These are phyloP conservation scores for Discostella stelligeroides DNA, from an alignment of 108 stramenopile species.

Conservation along the genomic window DNA sequence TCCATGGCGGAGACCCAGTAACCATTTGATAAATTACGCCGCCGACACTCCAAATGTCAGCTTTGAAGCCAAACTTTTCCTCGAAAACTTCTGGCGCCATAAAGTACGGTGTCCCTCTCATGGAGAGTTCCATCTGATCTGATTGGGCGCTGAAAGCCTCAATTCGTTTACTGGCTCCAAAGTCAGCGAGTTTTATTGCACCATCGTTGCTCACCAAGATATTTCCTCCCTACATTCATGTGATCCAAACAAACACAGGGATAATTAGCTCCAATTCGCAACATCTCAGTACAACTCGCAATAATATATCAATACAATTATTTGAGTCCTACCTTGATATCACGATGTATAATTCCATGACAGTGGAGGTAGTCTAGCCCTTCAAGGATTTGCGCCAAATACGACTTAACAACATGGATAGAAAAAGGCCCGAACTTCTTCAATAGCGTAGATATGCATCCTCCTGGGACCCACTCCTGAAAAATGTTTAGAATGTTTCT, in stretches of 20 bases:
- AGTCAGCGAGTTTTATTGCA: slow-evolving; percentile 92
- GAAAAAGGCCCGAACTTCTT: slow-evolving; percentile 89
- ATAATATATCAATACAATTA: not conserved
- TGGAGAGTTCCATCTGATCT: slow-evolving; percentile 73
- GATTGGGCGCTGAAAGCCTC: slow-evolving; percentile 52
- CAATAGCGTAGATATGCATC: slow-evolving; percentile 79
- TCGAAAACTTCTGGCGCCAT: slow-evolving; percentile 96
- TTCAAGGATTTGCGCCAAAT: slow-evolving; percentile 83
- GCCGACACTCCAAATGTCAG: slow-evolving; percentile 92
- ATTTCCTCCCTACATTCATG: slow-evolving; percentile 82
- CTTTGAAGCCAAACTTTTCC: slow-evolving; percentile 82
- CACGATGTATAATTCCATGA: slow-evolving; percentile 91
- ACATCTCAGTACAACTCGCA: no score
- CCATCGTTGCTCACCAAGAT: slow-evolving; percentile 93
- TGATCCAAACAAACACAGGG: no score
- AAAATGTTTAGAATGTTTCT: slow-evolving; percentile 85
- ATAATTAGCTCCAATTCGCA: no score
- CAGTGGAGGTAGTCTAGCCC: slow-evolving; percentile 93
- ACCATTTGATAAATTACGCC: slow-evolving; percentile 91
- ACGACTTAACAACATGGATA: slow-evolving; percentile 70
- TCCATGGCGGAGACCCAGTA: slow-evolving; percentile 90
- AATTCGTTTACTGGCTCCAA: slow-evolving; percentile 84
- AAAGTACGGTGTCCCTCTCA: slow-evolving; percentile 90
- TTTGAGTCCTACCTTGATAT: slow-evolving; percentile 69
- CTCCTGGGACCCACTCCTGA: slow-evolving; percentile 98